Evolutionary conservation across 2,329 filamentous ascomycete species (phyloP).

Genomic region (Rugonectria rugulosa): DNA sequence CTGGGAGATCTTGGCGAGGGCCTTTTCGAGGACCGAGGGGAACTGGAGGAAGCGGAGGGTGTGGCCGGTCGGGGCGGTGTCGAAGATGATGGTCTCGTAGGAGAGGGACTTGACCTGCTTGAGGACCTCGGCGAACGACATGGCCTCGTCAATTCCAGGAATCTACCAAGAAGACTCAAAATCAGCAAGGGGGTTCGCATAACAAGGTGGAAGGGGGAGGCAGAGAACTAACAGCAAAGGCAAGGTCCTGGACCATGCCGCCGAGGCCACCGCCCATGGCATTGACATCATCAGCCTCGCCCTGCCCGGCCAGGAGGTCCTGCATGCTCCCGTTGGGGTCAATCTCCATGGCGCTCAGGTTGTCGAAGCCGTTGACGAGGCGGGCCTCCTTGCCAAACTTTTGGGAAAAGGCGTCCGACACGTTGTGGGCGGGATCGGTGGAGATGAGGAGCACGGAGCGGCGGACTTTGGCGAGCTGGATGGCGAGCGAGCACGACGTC

Average conservation of each 20-base stretch:
- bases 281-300: conserved; percentile 72
- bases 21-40: conserved; percentile 97
- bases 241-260: conserved; percentile 98
- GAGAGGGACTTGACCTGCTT: conserved; percentile 99
- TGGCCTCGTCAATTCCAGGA: conserved; percentile 97
- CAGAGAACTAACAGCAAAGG: conserved; percentile 77
- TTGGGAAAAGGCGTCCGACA: conserved; percentile 96
- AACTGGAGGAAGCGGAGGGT: conserved; percentile 99
- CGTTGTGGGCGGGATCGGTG: conserved; percentile 97
- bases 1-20: conserved; percentile 95
- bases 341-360: conserved; percentile 98
- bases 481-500: conserved; percentile 97
- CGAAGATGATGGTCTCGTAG: conserved; percentile 99
- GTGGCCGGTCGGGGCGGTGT: conserved; percentile 97
- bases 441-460: conserved; percentile 97
- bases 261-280: conserved; percentile 79
- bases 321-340: conserved; percentile 98
- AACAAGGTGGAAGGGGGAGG: background rate
- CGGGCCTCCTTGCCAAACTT: conserved; percentile 99
- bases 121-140: conserved; percentile 98
- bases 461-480: conserved; percentile 94
- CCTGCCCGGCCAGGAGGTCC: conserved; percentile 82
- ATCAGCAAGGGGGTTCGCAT: conserved; percentile 1
- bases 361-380: conserved; percentile 88
- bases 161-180: conserved; percentile 71